Evolutionary conservation across 352 stramenopile genomes (phyloP).

Genomic region (Globisporangium perplexum): DNA sequence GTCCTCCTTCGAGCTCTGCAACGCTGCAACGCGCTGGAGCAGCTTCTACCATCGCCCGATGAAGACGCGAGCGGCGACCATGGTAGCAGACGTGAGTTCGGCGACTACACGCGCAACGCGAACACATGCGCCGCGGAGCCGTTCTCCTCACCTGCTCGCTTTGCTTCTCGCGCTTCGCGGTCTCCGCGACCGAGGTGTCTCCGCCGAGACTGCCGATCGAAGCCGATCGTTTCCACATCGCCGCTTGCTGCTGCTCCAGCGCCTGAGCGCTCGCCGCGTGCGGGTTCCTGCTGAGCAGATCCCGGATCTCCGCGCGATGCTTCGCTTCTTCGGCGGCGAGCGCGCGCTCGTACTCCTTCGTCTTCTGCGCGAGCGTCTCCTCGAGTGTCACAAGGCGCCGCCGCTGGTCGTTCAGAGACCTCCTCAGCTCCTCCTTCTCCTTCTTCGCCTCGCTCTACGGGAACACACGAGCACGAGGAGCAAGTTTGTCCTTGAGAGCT

Average conservation of each 20-base stretch:
- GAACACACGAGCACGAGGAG: background rate
- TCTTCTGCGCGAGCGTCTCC: conserved; percentile 43
- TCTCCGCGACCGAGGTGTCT: background rate
- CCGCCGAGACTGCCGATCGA: conserved; percentile 15
- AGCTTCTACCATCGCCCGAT: conserved; percentile 19
- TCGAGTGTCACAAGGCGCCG: conserved; percentile 42
- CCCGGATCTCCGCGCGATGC: conserved; percentile 51
- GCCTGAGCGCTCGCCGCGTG: background rate
- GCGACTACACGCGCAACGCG: no score
- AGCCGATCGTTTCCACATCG: conserved; percentile 11
- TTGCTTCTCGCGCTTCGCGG: conserved; percentile 20
- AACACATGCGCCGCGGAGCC: no score
- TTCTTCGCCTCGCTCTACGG: conserved; percentile 60
- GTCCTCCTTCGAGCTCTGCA: conserved; percentile 61
- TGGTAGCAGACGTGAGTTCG: background rate
- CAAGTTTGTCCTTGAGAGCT: background rate
- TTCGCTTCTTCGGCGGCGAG: conserved; percentile 34
- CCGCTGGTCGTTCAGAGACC: conserved; percentile 48
- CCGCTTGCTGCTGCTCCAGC: conserved; percentile 13
- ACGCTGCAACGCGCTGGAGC: conserved; percentile 32
- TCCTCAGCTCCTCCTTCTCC: conserved; percentile 61
- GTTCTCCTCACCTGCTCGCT: conserved; percentile 17
- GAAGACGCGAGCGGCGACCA: no score
- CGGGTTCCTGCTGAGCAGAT: conserved; percentile 39
- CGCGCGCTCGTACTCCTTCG: conserved; percentile 54